A percentile compares a stretch with the other conserved stretches of the same genome.
Conservation (phyloP, 1,284 basidiomycete species). For the Clitocybe nebularis region DNA sequence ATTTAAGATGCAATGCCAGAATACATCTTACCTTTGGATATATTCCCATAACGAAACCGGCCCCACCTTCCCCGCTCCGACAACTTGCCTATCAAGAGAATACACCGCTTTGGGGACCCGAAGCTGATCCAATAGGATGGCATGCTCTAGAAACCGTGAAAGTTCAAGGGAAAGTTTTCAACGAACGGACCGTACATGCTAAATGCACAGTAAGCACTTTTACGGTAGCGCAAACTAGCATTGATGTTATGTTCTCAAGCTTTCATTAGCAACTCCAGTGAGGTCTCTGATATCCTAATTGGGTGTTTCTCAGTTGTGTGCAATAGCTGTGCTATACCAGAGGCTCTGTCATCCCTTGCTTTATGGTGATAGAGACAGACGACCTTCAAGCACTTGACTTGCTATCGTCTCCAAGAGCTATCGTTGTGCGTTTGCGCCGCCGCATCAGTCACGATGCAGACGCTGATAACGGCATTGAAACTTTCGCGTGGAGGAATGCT, state of each 20-base stretch:
- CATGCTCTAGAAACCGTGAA: conserved; percentile 32
- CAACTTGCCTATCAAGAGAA: conserved; percentile 40
- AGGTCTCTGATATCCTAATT: conserved; percentile 17
- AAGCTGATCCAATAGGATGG: conserved; percentile 46
- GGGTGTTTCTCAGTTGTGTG: too few species aligned
- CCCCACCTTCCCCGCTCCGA: conserved; percentile 36
- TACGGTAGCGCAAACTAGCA: neutral
- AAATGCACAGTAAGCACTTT: conserved; percentile 34
- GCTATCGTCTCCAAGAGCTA: conserved; percentile 33
- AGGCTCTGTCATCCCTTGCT: conserved; percentile 42
- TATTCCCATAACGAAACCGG: conserved; percentile 37
- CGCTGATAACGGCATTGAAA: conserved; percentile 25
- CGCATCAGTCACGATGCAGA: conserved; percentile 32
- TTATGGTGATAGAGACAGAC: conserved; percentile 33
- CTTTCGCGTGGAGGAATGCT: conserved; percentile 33
- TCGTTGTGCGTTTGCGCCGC: conserved; percentile 36
- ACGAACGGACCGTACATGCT: conserved; percentile 32
- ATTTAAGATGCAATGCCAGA: conserved; percentile 20
- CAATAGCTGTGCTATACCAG: conserved; percentile 41
- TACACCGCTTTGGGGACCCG: conserved; percentile 36
- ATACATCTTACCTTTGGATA: conserved; percentile 43
- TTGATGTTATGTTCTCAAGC: conserved; percentile 20
- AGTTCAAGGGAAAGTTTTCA: conserved; percentile 36
- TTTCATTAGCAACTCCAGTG: conserved; percentile 39
- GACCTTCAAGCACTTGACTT: conserved; percentile 37